phyloP scores from a whole-genome alignment of 2,329 filamentous ascomycete species.

The Aschersonia sp. region DNA sequence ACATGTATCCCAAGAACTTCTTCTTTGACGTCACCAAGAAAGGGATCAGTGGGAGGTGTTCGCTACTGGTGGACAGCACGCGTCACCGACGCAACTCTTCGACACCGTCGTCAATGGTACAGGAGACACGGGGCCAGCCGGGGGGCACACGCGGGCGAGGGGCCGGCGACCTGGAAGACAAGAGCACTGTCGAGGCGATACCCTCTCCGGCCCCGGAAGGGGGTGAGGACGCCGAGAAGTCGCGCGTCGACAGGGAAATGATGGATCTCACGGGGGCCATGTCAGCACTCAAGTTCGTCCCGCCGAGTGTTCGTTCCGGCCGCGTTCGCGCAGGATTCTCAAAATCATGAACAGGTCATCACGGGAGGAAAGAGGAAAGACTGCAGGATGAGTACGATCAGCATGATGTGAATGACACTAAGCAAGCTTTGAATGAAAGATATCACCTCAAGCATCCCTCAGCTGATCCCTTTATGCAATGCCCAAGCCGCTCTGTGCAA shows the following conservation, averaged over 20 bases:
- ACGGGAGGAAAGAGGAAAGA: slow-evolving; percentile 2
- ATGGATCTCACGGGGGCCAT: slow-evolving; percentile 51
- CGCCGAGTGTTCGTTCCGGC: slow-evolving; percentile 51
- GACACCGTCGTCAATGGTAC: slow-evolving; percentile 18
- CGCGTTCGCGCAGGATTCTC: slow-evolving; percentile 39
- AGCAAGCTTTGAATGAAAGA: slow-evolving; percentile 4
- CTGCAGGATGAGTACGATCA: slow-evolving; percentile 15
- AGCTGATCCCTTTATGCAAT: background rate
- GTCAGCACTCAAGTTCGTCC: slow-evolving; percentile 59
- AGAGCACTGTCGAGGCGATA: slow-evolving; percentile 7
- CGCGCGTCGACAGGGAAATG: slow-evolving; percentile 36
- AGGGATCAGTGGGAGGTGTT: slow-evolving; percentile 75
- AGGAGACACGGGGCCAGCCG: slow-evolving; percentile 16
- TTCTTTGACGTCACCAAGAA: slow-evolving; percentile 78
- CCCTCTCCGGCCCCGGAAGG: slow-evolving; percentile 6
- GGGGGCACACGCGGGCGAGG: slow-evolving; percentile 13
- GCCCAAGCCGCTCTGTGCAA: background rate
- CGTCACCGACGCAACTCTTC: slow-evolving; percentile 35
- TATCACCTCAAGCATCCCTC: no score
- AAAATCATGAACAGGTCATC: slow-evolving; percentile 20
- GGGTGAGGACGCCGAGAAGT: slow-evolving; percentile 7
- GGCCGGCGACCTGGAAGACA: background rate
- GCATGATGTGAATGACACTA: slow-evolving; percentile 20
- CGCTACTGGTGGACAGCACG: slow-evolving; percentile 52
- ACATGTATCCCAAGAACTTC: slow-evolving; percentile 77